A percentile compares a stretch with the other conserved stretches of the same genome.
Conservation (phyloP, 1,284 basidiomycete species). For the Phylloboletellus chloephorus region DNA sequence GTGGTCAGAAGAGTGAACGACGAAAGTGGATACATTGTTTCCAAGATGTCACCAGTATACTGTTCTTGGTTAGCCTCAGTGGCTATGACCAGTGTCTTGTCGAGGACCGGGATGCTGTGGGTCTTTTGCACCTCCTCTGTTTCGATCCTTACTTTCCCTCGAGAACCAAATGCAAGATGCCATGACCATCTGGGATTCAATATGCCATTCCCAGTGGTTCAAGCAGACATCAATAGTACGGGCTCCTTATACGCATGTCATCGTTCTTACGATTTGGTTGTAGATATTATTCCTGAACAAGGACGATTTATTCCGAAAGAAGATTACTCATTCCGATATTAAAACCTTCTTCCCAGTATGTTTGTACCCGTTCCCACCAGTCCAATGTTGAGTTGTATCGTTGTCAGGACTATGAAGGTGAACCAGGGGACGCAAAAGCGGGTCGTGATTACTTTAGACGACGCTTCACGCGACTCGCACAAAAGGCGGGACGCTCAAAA, state of each 20-base stretch:
- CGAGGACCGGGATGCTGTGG: constrained; percentile 86
- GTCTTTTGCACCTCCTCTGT: constrained; percentile 26
- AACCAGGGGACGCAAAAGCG: constrained; percentile 59
- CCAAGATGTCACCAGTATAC: constrained; percentile 81
- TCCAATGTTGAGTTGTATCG: constrained; percentile 1
- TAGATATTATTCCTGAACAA: constrained; percentile 91
- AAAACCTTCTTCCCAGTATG: constrained; percentile 79
- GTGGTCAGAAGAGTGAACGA: constrained; percentile 85
- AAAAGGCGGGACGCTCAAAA: constrained; percentile 75
- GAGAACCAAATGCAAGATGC: constrained; percentile 97
- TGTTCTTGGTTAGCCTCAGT: constrained; percentile 82
- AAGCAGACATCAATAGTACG: constrained; percentile 80
- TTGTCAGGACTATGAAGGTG: constrained; percentile 70
- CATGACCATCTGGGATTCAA: constrained; percentile 92
- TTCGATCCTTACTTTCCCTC: constrained; percentile 2
- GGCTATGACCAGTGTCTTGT: constrained; percentile 92
- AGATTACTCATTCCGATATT: constrained; percentile 79
- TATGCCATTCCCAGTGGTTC: constrained; percentile 93
- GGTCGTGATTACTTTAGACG: constrained; percentile 89
- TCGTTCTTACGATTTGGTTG: constrained; percentile 8
- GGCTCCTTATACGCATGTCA: neutral
- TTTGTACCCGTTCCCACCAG: constrained; percentile 9
- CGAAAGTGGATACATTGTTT: constrained; percentile 89
- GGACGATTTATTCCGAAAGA: constrained; percentile 83
- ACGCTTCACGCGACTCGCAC: constrained; percentile 77